Evolutionary conservation across 2,329 filamentous ascomycete species (phyloP), one percentile per base, ranked within the genome.

Genomic region (Neofusicoccum parvum): DNA sequence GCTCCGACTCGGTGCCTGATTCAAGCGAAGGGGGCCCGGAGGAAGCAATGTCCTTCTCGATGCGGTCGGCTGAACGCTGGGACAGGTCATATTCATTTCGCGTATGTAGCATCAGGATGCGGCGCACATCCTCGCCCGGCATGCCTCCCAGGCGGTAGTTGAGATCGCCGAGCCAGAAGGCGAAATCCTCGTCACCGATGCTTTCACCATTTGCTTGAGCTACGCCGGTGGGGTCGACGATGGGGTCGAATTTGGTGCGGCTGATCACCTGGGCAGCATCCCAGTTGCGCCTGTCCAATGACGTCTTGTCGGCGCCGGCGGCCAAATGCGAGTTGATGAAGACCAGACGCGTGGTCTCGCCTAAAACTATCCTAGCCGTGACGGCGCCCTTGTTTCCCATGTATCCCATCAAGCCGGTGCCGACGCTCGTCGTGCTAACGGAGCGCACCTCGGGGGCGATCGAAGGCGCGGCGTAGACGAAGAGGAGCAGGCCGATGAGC

Each of bases 311-410:
- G 7, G 88, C 87, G 34, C 95, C 95, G 62, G 94, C 96, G 68
- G 94, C 91, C 27, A 99, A 83, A 79, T 99, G 95, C 65, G 88
- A 92, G 76, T 99, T 97, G 69, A 97, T 83, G 75, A 99, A 97
- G 27, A 95, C 90, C 64, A 99, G 80, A 36, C 90, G 86, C 0
- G 95, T 97, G 0, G 93, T 93, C 76, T 97, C 95, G 1, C 94
- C 95, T 0, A 99, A 80, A 0, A 99, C 83, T 3, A 99, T 81
- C 20, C 94, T 87, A 3, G 91, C 90, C 3, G 90, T 87, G 0
- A 97, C 90, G 3, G 92, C 94, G 1, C 95, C 95, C 76, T 99
- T 99, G 77, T 99, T 99, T 10, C 95, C 95, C 81, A 97, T 90
- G 73, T 97, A 97, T 0, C 94, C 94, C 78, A 96, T 87, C 49